Conservation (phyloP, 2,329 filamentous ascomycete species). For the Ophiocordyceps camponoti-saundersi region DNA sequence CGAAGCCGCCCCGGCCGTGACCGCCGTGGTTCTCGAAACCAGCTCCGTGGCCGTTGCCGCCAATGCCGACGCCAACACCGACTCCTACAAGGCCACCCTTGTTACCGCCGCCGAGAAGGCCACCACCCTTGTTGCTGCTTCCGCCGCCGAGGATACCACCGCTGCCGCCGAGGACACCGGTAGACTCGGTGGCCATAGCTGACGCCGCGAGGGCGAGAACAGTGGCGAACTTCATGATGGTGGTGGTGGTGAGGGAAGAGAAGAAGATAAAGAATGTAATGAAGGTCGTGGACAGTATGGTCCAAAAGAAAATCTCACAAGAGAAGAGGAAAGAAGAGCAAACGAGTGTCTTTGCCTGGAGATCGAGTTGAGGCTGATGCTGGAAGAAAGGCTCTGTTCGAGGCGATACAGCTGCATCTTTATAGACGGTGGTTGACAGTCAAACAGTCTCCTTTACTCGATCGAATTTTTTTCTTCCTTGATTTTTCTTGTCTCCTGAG, state of each 20-base stretch:
- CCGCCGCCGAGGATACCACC: neutral
- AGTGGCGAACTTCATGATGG: neutral
- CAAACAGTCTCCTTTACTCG: neutral
- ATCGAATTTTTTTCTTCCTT: neutral
- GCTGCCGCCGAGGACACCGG: neutral
- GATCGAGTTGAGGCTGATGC: neutral
- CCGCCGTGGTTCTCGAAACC: neutral
- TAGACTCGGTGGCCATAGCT: neutral
- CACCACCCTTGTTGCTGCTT: neutral
- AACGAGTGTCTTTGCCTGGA: neutral
- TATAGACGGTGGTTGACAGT: neutral
- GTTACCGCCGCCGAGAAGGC: neutral
- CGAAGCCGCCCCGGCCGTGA: neutral
- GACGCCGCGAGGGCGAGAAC: neutral
- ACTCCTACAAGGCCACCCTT: neutral
- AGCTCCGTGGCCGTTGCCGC: neutral
- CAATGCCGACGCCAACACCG: neutral
- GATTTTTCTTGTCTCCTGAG: neutral
- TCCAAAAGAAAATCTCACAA: neutral
- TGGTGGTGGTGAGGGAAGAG: neutral
- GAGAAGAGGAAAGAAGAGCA: neutral
- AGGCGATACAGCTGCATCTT: neutral
- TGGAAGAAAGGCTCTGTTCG: neutral
- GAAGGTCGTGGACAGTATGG: neutral
- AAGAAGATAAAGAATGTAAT: neutral